These are phyloP conservation scores for Epichloe gansuensis DNA, from an alignment of 2,329 filamentous ascomycete genomes.

Conservation along the genomic window DNA sequence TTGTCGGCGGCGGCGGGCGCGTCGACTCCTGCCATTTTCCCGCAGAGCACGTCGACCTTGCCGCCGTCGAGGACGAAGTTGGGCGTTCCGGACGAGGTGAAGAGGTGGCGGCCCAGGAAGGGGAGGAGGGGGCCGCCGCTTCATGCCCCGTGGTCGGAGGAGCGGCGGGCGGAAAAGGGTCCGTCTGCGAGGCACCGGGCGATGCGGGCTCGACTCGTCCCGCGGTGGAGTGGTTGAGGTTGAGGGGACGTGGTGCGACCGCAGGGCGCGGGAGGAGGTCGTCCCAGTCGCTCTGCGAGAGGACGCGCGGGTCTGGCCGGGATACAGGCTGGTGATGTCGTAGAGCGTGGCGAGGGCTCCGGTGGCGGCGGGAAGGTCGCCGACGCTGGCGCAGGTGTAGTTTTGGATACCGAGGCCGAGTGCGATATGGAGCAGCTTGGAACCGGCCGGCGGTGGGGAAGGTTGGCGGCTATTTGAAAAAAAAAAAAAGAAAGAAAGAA, in stretches of 20 bases:
- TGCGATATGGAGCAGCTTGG: slow-evolving; percentile 40
- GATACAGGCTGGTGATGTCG: slow-evolving; percentile 42
- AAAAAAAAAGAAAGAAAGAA: background rate
- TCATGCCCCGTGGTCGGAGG: slow-evolving; percentile 26
- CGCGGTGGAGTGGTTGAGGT: slow-evolving; percentile 23
- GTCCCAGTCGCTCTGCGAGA: slow-evolving; percentile 27
- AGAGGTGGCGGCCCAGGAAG: slow-evolving; percentile 55
- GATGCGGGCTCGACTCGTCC: slow-evolving; percentile 17
- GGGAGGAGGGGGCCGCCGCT: slow-evolving; percentile 17
- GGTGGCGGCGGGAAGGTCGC: slow-evolving; percentile 24
- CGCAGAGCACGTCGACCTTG: slow-evolving; percentile 28
- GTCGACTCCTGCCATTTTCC: slow-evolving; percentile 35
- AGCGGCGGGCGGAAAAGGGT: slow-evolving; percentile 32
- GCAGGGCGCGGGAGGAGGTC: slow-evolving; percentile 30
- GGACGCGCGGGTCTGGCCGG: slow-evolving; percentile 26
- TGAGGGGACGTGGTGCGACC: slow-evolving; percentile 31
- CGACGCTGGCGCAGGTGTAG: slow-evolving; percentile 45
- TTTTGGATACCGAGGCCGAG: slow-evolving; percentile 57
- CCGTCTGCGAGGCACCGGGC: slow-evolving; percentile 30
- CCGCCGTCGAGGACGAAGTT: slow-evolving; percentile 43
- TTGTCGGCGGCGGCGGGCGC: slow-evolving; percentile 38
- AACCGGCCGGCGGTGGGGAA: slow-evolving; percentile 27
- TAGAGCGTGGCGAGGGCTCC: slow-evolving; percentile 50
- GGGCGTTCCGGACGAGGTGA: slow-evolving; percentile 40
- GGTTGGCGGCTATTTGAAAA: slow-evolving; percentile 24